A percentile compares a stretch with the other conserved stretches of the same genome.
Evolutionary conservation across 2,329 filamentous ascomycete genomes (phyloP).

Genomic region (Aspergillus ibericus): DNA sequence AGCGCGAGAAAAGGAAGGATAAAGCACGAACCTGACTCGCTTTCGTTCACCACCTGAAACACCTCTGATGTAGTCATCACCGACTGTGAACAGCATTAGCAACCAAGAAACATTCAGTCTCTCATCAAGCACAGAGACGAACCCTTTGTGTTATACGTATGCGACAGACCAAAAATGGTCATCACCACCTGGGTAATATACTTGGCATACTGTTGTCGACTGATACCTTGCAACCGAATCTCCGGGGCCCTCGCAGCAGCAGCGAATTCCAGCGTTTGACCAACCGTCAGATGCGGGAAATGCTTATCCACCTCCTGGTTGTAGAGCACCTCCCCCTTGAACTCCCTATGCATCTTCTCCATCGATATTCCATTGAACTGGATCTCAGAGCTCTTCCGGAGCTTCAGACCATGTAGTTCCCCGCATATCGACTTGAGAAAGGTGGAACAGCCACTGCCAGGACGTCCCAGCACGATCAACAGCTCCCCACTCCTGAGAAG

Average conservation of each 20-base stretch:
- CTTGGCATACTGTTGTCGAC: slow-evolving; percentile 45
- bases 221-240: slow-evolving; percentile 40
- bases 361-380: slow-evolving; percentile 72
- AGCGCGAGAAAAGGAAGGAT: too few species aligned
- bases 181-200: slow-evolving; percentile 43
- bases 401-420: slow-evolving; percentile 74
- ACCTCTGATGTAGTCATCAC: slow-evolving; percentile 59
- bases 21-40: slow-evolving; percentile 51
- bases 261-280: slow-evolving; percentile 58
- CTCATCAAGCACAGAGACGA: background rate
- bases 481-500: slow-evolving; percentile 52
- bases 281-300: slow-evolving; percentile 59
- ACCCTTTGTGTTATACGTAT: slow-evolving; percentile 50
- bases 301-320: slow-evolving; percentile 49
- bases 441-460: slow-evolving; percentile 65
- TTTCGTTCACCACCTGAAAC: slow-evolving; percentile 64
- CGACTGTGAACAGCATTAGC: slow-evolving; percentile 29
- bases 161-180: slow-evolving; percentile 43
- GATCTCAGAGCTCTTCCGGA: slow-evolving; percentile 69
- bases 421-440: slow-evolving; percentile 81
- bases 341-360: slow-evolving; percentile 69
- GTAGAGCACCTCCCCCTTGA: slow-evolving; percentile 42
- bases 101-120: background rate
- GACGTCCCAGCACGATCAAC: slow-evolving; percentile 42
- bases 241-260: slow-evolving; percentile 53